Conservation (phyloP, 306 rosid species). For the Medicago truncatula region MtrunA17r5.0-ANR NC_053044.1:41019501-41020000, state of each 20-base stretch:
- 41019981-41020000: not conserved
- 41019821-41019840: constrained; percentile 73
- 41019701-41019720: constrained; percentile 40
- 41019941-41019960: not conserved
- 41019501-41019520: too few relatives aligned
- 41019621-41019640: constrained; percentile 20
- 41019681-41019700: not conserved
- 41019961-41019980: not conserved
- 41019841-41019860: constrained; percentile 93
- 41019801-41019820: constrained; percentile 15
- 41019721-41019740: not conserved
- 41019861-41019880: constrained; percentile 90
- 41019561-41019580: too few relatives aligned
- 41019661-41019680: not conserved
- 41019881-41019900: constrained; percentile 86
- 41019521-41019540: too few relatives aligned
- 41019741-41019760: constrained; percentile 5
- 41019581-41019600: not conserved
- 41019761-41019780: not conserved
- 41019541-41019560: too few relatives aligned
- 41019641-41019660: not conserved
- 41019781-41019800: constrained; percentile 49
- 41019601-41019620: not conserved
- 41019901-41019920: constrained; percentile 72
- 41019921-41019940: not conserved